These are phyloP conservation scores for Colletotrichum lini DNA, from an alignment of 2,329 filamentous ascomycete species.

Conservation along the genomic window DNA sequence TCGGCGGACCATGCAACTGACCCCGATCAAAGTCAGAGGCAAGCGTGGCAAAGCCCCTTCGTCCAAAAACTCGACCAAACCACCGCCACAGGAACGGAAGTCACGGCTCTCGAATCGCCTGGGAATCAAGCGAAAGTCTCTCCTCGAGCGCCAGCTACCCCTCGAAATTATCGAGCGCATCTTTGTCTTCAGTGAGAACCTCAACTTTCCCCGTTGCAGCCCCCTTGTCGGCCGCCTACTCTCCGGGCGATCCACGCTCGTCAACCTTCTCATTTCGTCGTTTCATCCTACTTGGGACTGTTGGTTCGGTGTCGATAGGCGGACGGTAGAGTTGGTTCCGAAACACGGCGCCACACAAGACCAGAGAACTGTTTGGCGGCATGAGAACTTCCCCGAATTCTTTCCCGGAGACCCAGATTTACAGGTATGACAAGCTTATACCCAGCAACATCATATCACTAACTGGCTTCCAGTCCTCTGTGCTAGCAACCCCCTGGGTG, in stretches of 20 bases:
- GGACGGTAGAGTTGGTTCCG: conserved; percentile 22
- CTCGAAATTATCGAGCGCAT: conserved; percentile 69
- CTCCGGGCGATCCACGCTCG: conserved; percentile 56
- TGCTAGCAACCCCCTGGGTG: conserved; percentile 62
- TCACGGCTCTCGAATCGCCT: conserved; percentile 23
- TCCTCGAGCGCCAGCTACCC: conserved; percentile 58
- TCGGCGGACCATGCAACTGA: conserved; percentile 60
- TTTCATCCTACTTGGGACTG: conserved; percentile 58
- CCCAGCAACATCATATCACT: conserved; percentile 2
- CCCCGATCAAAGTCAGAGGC: conserved; percentile 63
- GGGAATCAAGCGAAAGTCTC: conserved; percentile 33
- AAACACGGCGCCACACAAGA: conserved; percentile 24
- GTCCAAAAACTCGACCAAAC: conserved; percentile 16
- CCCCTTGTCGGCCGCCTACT: conserved; percentile 62
- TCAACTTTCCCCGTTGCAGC: conserved; percentile 62
- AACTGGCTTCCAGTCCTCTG: conserved; percentile 53
- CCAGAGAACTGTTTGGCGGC: conserved; percentile 10
- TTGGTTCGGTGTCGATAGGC: conserved; percentile 50
- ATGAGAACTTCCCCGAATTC: conserved; percentile 31
- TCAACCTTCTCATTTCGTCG: conserved; percentile 54
- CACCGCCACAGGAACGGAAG: not conserved
- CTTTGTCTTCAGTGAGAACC: conserved; percentile 64
- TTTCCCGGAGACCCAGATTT: conserved; percentile 57
- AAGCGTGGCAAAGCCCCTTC: conserved; percentile 55
- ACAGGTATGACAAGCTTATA: conserved; percentile 56